Evolutionary conservation across 345 rosid species (phyloP).

Genomic region (Camelina sativa): DNA sequence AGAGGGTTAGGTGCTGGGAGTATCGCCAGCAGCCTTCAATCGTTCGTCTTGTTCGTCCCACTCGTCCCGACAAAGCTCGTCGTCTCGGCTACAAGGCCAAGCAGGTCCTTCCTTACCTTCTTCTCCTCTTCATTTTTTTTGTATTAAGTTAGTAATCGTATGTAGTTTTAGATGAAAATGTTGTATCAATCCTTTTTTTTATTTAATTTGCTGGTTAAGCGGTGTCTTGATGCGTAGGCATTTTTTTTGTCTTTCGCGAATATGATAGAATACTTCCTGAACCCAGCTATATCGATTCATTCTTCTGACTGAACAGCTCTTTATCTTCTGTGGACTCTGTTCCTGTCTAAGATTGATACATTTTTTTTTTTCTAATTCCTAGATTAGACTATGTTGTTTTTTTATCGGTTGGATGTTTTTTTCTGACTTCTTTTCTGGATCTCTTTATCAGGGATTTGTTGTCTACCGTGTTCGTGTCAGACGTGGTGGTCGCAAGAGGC

Average conservation of each 20-base stretch:
- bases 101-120: slow-evolving; percentile 61
- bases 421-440: not conserved
- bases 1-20: slow-evolving; percentile 99
- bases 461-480: slow-evolving; percentile 85
- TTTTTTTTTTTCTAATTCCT: not conserved
- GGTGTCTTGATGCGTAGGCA: slow-evolving; percentile 41
- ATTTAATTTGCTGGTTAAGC: slow-evolving; percentile 38
- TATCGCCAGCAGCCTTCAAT: slow-evolving; percentile 97
- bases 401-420: not conserved
- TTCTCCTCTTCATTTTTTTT: not conserved
- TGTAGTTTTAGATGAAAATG: not conserved
- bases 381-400: not conserved
- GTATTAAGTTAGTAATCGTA: not conserved
- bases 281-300: slow-evolving; percentile 37
- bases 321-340: slow-evolving; percentile 40
- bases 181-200: not conserved
- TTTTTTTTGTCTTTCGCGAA: slow-evolving; percentile 1
- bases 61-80: slow-evolving; percentile 98
- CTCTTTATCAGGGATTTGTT: slow-evolving; percentile 57
- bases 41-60: slow-evolving; percentile 86
- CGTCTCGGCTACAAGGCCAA: slow-evolving; percentile 97
- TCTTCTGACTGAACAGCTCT: slow-evolving; percentile 40
- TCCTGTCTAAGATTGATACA: slow-evolving; percentile 46
- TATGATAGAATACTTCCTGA: slow-evolving; percentile 46
- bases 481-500: slow-evolving; percentile 91